These are phyloP conservation scores for Pestalotiopsis sp. DNA, from an alignment of 2,329 filamentous ascomycete genomes.

Conservation along the genomic window DNA sequence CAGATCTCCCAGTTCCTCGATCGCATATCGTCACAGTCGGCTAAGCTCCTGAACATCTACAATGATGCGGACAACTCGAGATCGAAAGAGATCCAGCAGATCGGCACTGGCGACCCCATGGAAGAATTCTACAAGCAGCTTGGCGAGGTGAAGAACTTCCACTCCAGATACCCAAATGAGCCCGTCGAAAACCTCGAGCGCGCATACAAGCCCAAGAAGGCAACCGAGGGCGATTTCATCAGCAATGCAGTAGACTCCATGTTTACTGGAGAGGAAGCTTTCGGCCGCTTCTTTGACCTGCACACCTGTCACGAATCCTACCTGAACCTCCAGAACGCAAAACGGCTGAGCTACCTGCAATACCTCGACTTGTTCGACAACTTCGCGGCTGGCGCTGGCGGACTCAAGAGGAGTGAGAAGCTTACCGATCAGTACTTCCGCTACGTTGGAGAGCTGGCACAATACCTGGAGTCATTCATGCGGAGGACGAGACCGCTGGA, in stretches of 20 bases:
- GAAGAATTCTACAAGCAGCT: slow-evolving; percentile 90
- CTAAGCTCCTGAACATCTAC: slow-evolving; percentile 81
- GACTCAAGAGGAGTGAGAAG: slow-evolving; percentile 80
- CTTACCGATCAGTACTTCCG: slow-evolving; percentile 90
- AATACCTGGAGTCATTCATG: slow-evolving; percentile 88
- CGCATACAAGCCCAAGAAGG: slow-evolving; percentile 76
- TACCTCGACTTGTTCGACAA: slow-evolving; percentile 91
- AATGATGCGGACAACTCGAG: slow-evolving; percentile 73
- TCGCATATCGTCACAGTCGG: slow-evolving; percentile 85
- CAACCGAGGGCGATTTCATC: slow-evolving; percentile 65
- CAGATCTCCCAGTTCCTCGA: slow-evolving; percentile 85
- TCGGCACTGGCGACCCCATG: slow-evolving; percentile 84
- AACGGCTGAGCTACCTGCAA: slow-evolving; percentile 86
- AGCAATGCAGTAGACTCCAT: slow-evolving; percentile 79
- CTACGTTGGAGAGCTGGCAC: slow-evolving; percentile 79
- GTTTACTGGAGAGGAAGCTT: slow-evolving; percentile 95
- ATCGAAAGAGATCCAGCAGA: slow-evolving; percentile 78
- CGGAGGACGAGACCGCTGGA: slow-evolving; percentile 83
- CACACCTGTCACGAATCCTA: slow-evolving; percentile 84
- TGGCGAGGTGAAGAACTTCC: slow-evolving; percentile 80
- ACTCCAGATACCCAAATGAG: slow-evolving; percentile 90
- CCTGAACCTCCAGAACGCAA: slow-evolving; percentile 84
- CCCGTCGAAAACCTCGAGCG: slow-evolving; percentile 93
- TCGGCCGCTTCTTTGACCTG: slow-evolving; percentile 89
- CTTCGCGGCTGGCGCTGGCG: slow-evolving; percentile 74